Evolutionary conservation across 1,139 yeast species (phyloP).

Genomic region (Zygosaccharomyces pseudobailii): DNA sequence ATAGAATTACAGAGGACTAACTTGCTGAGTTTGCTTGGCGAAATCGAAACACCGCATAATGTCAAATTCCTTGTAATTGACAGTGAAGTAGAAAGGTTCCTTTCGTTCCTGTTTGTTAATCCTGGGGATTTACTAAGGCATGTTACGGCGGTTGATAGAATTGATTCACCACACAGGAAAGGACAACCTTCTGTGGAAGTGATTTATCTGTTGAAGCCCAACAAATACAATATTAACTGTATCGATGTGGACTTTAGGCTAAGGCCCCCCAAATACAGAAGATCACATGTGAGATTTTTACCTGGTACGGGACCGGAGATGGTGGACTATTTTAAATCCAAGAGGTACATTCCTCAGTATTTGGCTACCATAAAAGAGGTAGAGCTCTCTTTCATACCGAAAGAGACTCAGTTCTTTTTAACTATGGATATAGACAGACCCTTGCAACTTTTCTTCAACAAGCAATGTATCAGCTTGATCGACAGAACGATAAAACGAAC

Average conservation of each 20-base stretch:
- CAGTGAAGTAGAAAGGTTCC: constrained; percentile 35
- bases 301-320: constrained; percentile 43
- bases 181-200: constrained; percentile 53
- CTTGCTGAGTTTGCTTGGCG: constrained; percentile 23
- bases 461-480: constrained; percentile 58
- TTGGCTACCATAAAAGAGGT: constrained; percentile 35
- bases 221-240: constrained; percentile 51
- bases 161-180: constrained; percentile 46
- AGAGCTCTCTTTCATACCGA: constrained; percentile 43
- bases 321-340: constrained; percentile 28
- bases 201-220: constrained; percentile 54
- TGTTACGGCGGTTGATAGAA: constrained; percentile 48
- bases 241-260: constrained; percentile 53
- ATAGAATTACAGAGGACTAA: constrained; percentile 31
- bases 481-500: constrained; percentile 53
- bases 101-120: constrained; percentile 34
- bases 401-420: constrained; percentile 45
- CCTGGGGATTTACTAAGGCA: constrained; percentile 37
- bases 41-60: constrained; percentile 30
- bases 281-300: constrained; percentile 52
- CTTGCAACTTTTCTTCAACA: constrained; percentile 70
- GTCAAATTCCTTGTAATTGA: constrained; percentile 43
- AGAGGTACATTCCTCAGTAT: constrained; percentile 31
- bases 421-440: constrained; percentile 43
- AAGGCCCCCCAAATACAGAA: constrained; percentile 51